These are phyloP conservation scores for Aureobasidium pullulans DNA, from an alignment of 2,329 filamentous ascomycete genomes.

Conservation along the genomic window DNA sequence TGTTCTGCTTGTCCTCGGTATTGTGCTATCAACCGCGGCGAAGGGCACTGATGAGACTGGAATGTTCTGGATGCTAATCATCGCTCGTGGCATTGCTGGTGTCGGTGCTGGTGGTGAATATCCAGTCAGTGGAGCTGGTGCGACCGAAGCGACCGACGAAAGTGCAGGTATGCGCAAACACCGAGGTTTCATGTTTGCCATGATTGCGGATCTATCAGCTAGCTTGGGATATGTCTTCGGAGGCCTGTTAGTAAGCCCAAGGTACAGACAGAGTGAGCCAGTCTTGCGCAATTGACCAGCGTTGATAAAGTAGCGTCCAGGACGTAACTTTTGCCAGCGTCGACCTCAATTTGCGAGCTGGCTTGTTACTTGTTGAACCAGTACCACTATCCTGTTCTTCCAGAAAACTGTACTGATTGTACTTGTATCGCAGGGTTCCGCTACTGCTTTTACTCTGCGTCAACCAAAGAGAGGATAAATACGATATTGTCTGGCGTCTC, in stretches of 20 bases:
- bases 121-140: conserved; percentile 42
- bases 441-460: conserved; percentile 46
- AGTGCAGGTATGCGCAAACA: conserved; percentile 35
- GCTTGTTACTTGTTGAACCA: no score
- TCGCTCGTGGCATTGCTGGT: conserved; percentile 39
- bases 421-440: conserved; percentile 20
- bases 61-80: conserved; percentile 37
- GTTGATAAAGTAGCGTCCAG: no score
- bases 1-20: conserved; percentile 27
- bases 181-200: conserved; percentile 51
- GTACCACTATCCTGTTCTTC: no score
- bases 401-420: no score
- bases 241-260: conserved; percentile 19
- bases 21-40: conserved; percentile 26
- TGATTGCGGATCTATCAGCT: conserved; percentile 45
- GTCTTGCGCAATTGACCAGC: no score
- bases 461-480: conserved; percentile 35
- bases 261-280: no score
- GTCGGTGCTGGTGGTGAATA: conserved; percentile 44
- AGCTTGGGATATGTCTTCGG: conserved; percentile 46
- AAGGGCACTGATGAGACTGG: conserved; percentile 22
- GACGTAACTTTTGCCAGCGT: no score
- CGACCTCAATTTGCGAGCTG: no score
- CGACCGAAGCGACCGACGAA: conserved; percentile 50
- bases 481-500: conserved; percentile 62